Evolutionary conservation across 148 eudicot genomes (phyloP), one percentile per base, ranked within the genome.

Genomic region (Vaccinium vitisidaea): DNA sequence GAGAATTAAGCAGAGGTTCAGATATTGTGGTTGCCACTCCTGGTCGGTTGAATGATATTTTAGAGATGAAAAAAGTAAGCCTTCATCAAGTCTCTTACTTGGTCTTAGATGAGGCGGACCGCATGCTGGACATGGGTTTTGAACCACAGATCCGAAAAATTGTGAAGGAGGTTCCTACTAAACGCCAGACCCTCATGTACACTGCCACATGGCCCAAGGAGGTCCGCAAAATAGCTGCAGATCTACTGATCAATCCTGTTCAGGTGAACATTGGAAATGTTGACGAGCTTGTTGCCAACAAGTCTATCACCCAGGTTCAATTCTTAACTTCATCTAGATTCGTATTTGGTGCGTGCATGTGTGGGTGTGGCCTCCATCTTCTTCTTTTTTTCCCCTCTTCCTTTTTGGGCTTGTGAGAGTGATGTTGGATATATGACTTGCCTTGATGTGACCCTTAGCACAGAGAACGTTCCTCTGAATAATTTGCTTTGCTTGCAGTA

Each of bases 191-290:
- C 30, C 94, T 97, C 59, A 97, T 97, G 99, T 97, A 90, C 88
- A 97, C 99, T 49, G 99, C 99, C 58, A 96, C 99, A 21, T 96
- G 99, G 99, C 99, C 99, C 23, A 96, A 96, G 83, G 98, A 96
- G 88, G 99, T 96, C 25, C 97, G 99, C 80, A 94, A 88, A 89
- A 96, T 96, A 83, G 99, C 99, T 78, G 91, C 95, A 71, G 99
- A 94, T 90, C 80, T 96, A 55, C 79, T 96, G 85, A 90, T 87
- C 67, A 92, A 92, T 84, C 98, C 99, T 65, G 92, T 93, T 65
- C 99, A 96, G 86, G 99, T 96, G 74, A 96, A 96, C 87, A 96
- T 96, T 82, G 99, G 99, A 82, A 96, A 94, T 88, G 93, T 92
- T 53, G 95, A 96, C 85, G 98, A 93, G 82, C 94, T 96, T 83